Percentiles rank a stretch among this genome's conserved stretches.
Conservation (phyloP, 306 rosid genomes). For the Vigna radiata region DNA sequence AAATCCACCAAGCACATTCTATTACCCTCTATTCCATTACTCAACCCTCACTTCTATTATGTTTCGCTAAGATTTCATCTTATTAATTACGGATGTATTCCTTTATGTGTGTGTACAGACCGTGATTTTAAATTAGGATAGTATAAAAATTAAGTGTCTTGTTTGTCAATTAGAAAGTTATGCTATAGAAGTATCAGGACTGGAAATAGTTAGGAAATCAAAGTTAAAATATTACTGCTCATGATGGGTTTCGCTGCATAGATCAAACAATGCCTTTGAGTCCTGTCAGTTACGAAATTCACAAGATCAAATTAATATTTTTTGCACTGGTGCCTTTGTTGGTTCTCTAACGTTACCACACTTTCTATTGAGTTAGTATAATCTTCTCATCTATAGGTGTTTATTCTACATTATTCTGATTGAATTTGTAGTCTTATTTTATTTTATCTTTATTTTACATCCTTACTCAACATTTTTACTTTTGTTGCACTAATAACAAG, state of each 20-base stretch:
- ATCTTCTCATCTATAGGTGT: slow-evolving; percentile 14
- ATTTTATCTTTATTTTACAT: slow-evolving; percentile 19
- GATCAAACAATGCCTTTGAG: background rate
- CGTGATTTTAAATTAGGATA: background rate
- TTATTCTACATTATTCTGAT: background rate
- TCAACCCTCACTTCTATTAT: background rate
- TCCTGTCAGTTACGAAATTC: background rate
- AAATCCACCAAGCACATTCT: background rate
- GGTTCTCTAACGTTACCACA: background rate
- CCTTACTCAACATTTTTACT: background rate
- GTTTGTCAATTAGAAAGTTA: background rate
- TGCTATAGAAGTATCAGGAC: background rate
- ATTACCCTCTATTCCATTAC: background rate
- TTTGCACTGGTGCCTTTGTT: background rate
- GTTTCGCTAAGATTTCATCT: background rate
- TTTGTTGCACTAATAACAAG: background rate
- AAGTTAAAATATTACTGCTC: background rate
- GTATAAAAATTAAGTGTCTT: background rate
- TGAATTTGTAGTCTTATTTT: background rate
- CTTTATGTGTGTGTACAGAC: too few species aligned
- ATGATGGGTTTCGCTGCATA: background rate
- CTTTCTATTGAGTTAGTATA: background rate
- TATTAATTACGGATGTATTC: background rate
- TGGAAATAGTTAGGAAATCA: background rate
- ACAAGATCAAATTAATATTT: background rate